These are phyloP conservation scores for Ogataea nitratoaversa DNA, from an alignment of 805 yeast species.

Conservation along the genomic window DNA sequence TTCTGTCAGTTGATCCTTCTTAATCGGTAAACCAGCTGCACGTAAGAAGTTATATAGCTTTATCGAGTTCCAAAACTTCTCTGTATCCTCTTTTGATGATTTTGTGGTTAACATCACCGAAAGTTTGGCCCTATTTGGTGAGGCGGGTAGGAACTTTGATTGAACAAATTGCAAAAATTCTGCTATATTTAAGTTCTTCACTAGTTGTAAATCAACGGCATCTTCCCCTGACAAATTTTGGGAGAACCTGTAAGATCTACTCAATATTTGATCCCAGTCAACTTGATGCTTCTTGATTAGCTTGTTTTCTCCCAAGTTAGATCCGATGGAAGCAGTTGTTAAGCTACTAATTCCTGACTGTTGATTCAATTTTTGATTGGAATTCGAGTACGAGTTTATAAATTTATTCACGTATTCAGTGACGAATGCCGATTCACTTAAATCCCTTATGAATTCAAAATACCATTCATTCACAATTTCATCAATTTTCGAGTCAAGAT, in stretches of 20 bases:
- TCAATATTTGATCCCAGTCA: constrained; percentile 47
- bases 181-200: constrained; percentile 30
- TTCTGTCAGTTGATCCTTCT: constrained; percentile 33
- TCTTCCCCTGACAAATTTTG: constrained; percentile 27
- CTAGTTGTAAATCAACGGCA: constrained; percentile 29
- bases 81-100: constrained; percentile 34
- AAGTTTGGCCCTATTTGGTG: constrained; percentile 35
- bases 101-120: constrained; percentile 40
- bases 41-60: constrained; percentile 43
- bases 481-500: constrained; percentile 43
- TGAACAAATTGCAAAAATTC: constrained; percentile 35
- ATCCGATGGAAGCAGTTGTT: constrained; percentile 21
- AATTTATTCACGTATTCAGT: constrained; percentile 35
- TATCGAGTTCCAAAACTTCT: constrained; percentile 31
- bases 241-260: constrained; percentile 38
- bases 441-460: constrained; percentile 18
- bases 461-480: constrained; percentile 43
- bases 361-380: constrained; percentile 12
- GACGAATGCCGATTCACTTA: constrained; percentile 35
- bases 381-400: constrained; percentile 21
- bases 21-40: constrained; percentile 44
- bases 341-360: constrained; percentile 23
- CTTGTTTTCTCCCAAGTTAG: constrained; percentile 16
- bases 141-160: constrained; percentile 32
- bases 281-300: constrained; percentile 40